These are phyloP conservation scores for Buxus sempervirens DNA, from an alignment of 164 flowering plant species.

Conservation along the genomic window DNA sequence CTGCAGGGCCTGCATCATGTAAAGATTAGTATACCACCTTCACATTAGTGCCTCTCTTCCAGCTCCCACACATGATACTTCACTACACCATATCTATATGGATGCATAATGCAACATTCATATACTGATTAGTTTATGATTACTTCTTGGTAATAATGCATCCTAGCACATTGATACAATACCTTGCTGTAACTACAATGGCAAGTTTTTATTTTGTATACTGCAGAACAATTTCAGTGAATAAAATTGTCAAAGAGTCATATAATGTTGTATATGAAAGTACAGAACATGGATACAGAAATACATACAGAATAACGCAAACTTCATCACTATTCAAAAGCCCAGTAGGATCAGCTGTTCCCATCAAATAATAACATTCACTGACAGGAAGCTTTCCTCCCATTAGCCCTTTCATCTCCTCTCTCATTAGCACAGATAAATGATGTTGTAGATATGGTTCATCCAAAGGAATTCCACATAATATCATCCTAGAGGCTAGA, in stretches of 20 bases:
- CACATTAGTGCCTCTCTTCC: no score
- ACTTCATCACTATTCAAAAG: constrained; percentile 57
- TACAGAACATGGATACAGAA: background rate
- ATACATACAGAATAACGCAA: constrained; percentile 75
- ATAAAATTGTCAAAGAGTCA: constrained; percentile 1
- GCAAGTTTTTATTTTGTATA: background rate
- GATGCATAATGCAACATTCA: background rate
- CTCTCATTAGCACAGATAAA: constrained; percentile 33
- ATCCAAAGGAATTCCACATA: constrained; percentile 67
- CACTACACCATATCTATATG: no score
- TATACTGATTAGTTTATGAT: background rate
- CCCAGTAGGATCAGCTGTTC: constrained; percentile 86
- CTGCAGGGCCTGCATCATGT: no score
- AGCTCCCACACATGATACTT: no score
- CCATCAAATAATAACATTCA: constrained; percentile 74
- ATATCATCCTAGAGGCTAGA: constrained; percentile 49
- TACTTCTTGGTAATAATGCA: background rate
- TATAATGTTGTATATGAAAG: background rate
- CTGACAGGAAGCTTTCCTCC: constrained; percentile 56
- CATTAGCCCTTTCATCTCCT: constrained; percentile 50
- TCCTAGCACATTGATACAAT: background rate
- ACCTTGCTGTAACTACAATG: no score
- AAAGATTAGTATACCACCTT: no score
- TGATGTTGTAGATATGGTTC: constrained; percentile 58
- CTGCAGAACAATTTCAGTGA: background rate